phyloP scores from a whole-genome alignment of 2,329 filamentous ascomycete genomes.

The Scolecobasidium constrictum region DNA sequence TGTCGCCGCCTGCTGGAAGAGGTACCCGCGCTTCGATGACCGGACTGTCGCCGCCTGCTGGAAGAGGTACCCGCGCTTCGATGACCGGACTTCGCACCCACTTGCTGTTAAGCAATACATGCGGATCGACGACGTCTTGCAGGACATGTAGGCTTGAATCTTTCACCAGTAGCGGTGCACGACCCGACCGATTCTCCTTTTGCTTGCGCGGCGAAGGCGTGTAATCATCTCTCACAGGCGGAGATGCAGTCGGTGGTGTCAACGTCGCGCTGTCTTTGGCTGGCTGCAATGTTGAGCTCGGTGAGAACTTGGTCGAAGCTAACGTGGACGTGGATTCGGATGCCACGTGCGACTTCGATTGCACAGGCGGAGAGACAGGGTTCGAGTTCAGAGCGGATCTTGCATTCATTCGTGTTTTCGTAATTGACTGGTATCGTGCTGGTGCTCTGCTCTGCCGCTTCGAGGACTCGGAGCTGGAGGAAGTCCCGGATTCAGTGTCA shows the following conservation, averaged over 20 bases:
- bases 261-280: not conserved
- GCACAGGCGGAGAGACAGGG: not conserved
- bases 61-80: conserved; percentile 7
- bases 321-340: not conserved
- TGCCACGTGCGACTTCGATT: not conserved
- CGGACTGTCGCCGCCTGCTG: not conserved
- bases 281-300: not conserved
- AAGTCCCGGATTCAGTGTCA: not conserved
- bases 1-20: conserved; percentile 3
- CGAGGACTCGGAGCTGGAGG: not conserved
- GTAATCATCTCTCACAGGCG: not conserved
- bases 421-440: not conserved
- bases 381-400: not conserved
- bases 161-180: conserved; percentile 3
- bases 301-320: not conserved
- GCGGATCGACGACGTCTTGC: conserved; percentile 5
- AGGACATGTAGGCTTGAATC: conserved; percentile 7
- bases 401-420: not conserved
- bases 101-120: not conserved
- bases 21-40: conserved; percentile 7
- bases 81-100: conserved; percentile 4
- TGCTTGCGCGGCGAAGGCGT: conserved; percentile 4
- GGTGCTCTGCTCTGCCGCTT: not conserved
- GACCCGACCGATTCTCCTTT: not conserved
- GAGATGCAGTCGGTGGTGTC: not conserved